Percentiles rank a stretch among this genome's conserved stretches.
These are phyloP conservation scores for Metschnikowia proteae DNA, from an alignment of 805 yeast species.

Conservation along the genomic window DNA sequence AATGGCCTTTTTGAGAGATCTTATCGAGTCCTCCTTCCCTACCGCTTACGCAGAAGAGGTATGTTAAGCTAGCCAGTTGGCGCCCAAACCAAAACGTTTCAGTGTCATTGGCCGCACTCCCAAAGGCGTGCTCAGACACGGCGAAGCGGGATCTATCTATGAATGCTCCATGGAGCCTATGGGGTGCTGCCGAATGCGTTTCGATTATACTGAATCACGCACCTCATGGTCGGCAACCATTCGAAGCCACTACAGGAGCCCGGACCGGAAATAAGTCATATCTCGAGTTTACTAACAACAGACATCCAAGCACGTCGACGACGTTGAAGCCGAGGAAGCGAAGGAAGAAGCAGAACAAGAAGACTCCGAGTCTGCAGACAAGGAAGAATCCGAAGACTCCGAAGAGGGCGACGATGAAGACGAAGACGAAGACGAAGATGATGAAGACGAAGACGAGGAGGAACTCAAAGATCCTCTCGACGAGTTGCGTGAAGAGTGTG, in stretches of 20 bases:
- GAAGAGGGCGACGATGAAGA: conserved; percentile 54
- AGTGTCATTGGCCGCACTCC: neutral
- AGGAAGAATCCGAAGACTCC: conserved; percentile 23
- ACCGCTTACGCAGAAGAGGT: conserved; percentile 81
- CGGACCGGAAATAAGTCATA: neutral
- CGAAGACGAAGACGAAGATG: conserved; percentile 59
- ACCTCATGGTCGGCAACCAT: too few species aligned
- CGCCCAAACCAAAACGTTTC: neutral
- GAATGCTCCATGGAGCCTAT: neutral
- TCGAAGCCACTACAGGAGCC: too few species aligned
- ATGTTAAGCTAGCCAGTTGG: conserved; percentile 21
- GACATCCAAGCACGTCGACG: conserved; percentile 13
- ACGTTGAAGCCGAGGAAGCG: conserved; percentile 6
- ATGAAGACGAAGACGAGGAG: conserved; percentile 46
- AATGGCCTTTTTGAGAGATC: conserved; percentile 60
- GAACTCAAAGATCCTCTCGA: conserved; percentile 17
- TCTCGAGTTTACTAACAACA: conserved; percentile 6
- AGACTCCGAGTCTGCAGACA: conserved; percentile 19
- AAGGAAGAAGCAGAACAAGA: neutral
- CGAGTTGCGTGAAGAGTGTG: conserved; percentile 52
- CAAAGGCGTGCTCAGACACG: neutral
- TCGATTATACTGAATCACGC: neutral
- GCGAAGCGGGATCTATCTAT: neutral
- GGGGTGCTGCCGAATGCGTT: neutral
- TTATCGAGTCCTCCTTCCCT: conserved; percentile 77